phyloP scores from a whole-genome alignment of 2,329 filamentous ascomycete species.

The Rhynchosporium graminicola region DNA sequence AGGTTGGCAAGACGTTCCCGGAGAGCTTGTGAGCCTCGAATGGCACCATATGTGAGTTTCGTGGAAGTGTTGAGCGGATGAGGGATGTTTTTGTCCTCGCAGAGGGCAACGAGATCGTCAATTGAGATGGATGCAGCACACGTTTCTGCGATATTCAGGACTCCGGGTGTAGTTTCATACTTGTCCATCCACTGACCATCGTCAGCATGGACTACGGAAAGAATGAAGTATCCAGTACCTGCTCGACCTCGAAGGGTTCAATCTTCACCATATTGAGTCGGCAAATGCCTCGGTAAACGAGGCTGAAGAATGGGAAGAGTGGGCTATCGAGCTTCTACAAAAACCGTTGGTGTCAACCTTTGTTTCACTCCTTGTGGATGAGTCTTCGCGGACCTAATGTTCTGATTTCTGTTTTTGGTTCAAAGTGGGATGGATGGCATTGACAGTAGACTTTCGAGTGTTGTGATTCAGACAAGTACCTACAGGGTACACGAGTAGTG shows the following conservation, averaged over 20 bases:
- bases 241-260: conserved; percentile 69
- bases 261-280: conserved; percentile 55
- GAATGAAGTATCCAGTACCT: conserved; percentile 47
- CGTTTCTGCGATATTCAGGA: conserved; percentile 76
- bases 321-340: neutral
- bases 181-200: conserved; percentile 60
- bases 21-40: conserved; percentile 65
- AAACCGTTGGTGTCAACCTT: conserved; percentile 20
- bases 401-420: neutral
- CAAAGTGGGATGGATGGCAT: neutral
- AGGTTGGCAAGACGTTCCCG: conserved; percentile 64
- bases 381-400: conserved; percentile 25
- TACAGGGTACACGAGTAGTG: too few species aligned
- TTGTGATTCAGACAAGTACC: too few species aligned
- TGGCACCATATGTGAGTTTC: conserved; percentile 72
- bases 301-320: conserved; percentile 15
- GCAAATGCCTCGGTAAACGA: conserved; percentile 26
- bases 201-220: conserved; percentile 13
- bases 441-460: too few species aligned
- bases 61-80: conserved; percentile 53
- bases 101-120: conserved; percentile 62
- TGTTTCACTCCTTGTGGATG: conserved; percentile 16
- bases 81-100: conserved; percentile 50
- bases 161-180: conserved; percentile 56
- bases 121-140: conserved; percentile 76